Evolutionary conservation across 2,329 filamentous ascomycete genomes (phyloP).

Genomic region (Penicillium sp.): DNA sequence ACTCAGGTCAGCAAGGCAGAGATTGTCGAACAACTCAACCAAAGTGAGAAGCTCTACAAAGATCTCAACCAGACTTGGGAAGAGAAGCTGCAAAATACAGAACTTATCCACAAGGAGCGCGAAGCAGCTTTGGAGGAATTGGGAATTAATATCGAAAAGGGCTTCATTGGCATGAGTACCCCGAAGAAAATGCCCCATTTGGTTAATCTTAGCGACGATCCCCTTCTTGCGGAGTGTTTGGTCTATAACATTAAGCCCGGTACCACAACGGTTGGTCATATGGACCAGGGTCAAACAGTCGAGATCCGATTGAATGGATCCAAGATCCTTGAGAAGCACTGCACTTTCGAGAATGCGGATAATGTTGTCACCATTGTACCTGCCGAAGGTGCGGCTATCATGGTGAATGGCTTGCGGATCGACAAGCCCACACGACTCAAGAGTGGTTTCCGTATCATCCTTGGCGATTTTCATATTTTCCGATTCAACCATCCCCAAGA

Average conservation of each 20-base stretch:
- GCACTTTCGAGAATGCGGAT: conserved; percentile 85
- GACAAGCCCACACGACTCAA: conserved; percentile 75
- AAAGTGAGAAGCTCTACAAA: conserved; percentile 90
- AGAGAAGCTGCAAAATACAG: conserved; percentile 86
- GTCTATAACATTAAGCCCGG: conserved; percentile 98
- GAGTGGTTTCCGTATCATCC: conserved; percentile 86
- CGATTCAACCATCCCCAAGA: conserved; percentile 97
- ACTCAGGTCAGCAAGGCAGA: conserved; percentile 98
- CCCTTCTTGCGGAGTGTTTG: conserved; percentile 84
- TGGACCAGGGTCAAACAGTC: conserved; percentile 70
- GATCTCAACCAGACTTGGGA: conserved; percentile 99
- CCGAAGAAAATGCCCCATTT: conserved; percentile 99
- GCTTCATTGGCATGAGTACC: conserved; percentile 86
- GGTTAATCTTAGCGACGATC: conserved; percentile 93
- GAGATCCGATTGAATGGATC: conserved; percentile 92
- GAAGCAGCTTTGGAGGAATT: conserved; percentile 91
- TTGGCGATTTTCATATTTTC: conserved; percentile 98
- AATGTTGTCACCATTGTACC: conserved; percentile 87
- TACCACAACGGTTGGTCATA: conserved; percentile 85
- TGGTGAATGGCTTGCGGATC: conserved; percentile 92
- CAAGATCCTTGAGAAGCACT: conserved; percentile 85
- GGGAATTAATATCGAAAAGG: conserved; percentile 97
- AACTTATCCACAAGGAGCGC: conserved; percentile 94
- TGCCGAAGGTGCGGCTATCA: conserved; percentile 83
- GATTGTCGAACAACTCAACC: conserved; percentile 89